Base-by-base conservation (phyloP, 495 filamentous ascomycete genomes). In the Tuber brumale region DNA sequence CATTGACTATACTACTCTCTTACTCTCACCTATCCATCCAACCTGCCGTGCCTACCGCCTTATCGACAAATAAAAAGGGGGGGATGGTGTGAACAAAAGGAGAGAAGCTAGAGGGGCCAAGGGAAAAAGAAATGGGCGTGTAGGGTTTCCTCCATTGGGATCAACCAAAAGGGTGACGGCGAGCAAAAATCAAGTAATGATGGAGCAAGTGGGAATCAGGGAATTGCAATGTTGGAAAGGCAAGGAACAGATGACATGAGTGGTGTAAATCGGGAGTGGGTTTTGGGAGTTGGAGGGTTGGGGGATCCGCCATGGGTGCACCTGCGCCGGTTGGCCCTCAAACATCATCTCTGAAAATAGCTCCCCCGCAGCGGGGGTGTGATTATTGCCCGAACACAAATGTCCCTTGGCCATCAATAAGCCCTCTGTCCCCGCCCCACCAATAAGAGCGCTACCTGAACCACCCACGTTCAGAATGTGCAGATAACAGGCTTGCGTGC, bases 381-480 rank as follows among this genome's bases (percentile, higher is more conserved):
- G 97, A 84, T 97, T 94, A 71, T 98, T 97, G 23, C 95, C 95
- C 95, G 95, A 98, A 84, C 95, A 98, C 5, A 93, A 97, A 85
- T 99, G 95, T 19, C 95, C 95, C 9, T 92, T 88, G 3, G 96
- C 95, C 77, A 98, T 85, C 82, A 94, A 90, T 48, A 97, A 81
- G 0, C 96, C 94, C 37, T 90, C 89, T 1, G 91, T 89, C 7
- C 89, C 87, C 37, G 94, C 93, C 77, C 88, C 85, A 1, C 93
- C 95, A 45, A 98, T 88, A 43, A 97, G 84, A 44, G 95, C 95
- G 2, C 91, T 91, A 74, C 88, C 87, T 44, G 86, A 84, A 44
- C 89, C 88, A 51, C 89, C 88, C 1, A 88, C 86, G 70, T 87
- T 87, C 76, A 87, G 86, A 41, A 90, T 90, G n/a, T 95, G 95